Conservation (phyloP, 1,284 basidiomycete species). For the Apiotrichum porosum region DNA sequence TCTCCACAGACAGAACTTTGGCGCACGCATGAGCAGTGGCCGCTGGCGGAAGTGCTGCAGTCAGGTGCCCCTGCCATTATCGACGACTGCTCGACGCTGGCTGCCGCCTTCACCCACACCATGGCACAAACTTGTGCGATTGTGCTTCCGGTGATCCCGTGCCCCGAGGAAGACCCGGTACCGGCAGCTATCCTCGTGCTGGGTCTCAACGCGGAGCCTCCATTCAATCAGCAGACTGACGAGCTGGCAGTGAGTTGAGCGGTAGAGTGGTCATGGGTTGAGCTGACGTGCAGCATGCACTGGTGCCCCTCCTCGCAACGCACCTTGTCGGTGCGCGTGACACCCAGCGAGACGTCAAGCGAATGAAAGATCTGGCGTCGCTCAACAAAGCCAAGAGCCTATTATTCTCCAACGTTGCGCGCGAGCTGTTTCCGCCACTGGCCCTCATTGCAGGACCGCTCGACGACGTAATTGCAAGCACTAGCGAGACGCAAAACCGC, state of each 20-base stretch:
- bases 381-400: conserved; percentile 48
- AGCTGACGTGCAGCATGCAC: conserved; percentile 3
- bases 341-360: conserved; percentile 32
- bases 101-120: no score
- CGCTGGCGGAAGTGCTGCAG: conserved; percentile 37
- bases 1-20: no score
- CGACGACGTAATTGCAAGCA: conserved; percentile 37
- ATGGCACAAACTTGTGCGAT: conserved; percentile 45
- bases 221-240: conserved; percentile 28
- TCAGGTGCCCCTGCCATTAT: conserved; percentile 35
- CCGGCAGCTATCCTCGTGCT: conserved; percentile 46
- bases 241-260: conserved; percentile 5
- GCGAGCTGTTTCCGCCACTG: conserved; percentile 48
- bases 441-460: conserved; percentile 47
- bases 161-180: conserved; percentile 36
- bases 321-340: conserved; percentile 20
- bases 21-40: no score
- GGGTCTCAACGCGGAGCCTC: conserved; percentile 42
- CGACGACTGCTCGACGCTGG: conserved; percentile 37
- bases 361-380: conserved; percentile 47
- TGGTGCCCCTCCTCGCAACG: conserved; percentile 24
- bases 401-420: conserved; percentile 45
- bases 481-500: conserved; percentile 27
- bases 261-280: no score
- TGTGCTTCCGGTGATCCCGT: conserved; percentile 46